Conservation (phyloP, 805 yeast species). For the Saturnispora dispora region DNA sequence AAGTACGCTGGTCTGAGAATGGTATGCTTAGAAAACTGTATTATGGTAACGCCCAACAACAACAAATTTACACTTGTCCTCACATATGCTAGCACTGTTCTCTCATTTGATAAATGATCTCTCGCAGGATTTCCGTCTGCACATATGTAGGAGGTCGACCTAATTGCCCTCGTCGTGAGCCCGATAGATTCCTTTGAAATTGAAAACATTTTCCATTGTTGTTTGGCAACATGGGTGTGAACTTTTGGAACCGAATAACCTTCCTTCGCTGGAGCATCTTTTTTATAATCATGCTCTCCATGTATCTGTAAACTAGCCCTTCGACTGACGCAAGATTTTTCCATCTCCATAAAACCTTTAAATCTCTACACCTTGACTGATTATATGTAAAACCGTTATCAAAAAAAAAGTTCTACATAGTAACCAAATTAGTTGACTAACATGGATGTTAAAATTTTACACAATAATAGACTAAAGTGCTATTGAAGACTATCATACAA, state of each 20-base stretch:
- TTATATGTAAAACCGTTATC: not conserved
- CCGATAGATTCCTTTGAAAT: not conserved
- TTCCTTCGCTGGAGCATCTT: not conserved
- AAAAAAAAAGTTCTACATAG: not conserved
- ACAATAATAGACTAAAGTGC: not conserved
- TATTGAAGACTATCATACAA: not conserved
- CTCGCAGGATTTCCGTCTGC: constrained; percentile 29
- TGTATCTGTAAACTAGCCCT: not conserved
- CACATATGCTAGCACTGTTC: constrained; percentile 53
- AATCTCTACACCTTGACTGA: not conserved
- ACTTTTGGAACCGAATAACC: not conserved
- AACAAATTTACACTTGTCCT: constrained; percentile 45
- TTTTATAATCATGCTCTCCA: not conserved
- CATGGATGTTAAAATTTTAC: not conserved
- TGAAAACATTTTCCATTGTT: not conserved
- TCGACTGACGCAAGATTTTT: not conserved
- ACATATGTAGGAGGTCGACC: not conserved
- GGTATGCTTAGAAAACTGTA: constrained; percentile 40
- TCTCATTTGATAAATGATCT: constrained; percentile 54
- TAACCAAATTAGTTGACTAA: not conserved
- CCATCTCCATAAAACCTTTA: not conserved
- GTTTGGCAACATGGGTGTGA: not conserved
- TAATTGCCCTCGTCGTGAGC: not conserved
- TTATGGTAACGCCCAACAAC: constrained; percentile 44
- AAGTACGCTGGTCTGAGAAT: constrained; percentile 12